phyloP scores from a whole-genome alignment of 163 green algal species.

The Prototheca wickerhamii region DNA sequence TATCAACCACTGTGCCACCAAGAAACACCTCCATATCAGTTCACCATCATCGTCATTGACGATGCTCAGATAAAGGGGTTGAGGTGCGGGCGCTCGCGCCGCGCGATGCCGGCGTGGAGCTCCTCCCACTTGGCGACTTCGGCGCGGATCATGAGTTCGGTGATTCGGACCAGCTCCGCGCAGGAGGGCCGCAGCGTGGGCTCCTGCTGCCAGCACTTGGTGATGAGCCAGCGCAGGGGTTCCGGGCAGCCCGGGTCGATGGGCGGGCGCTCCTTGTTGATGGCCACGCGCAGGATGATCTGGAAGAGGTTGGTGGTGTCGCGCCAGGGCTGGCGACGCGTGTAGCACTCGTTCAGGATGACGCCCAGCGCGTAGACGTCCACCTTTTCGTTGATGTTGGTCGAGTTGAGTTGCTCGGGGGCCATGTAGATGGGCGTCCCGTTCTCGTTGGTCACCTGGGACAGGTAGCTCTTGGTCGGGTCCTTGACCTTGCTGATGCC shows the following conservation, averaged over 20 bases:
- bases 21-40: too few relatives aligned
- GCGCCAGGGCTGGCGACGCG: conserved; percentile 50
- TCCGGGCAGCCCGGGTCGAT: conserved; percentile 49
- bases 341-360: conserved; percentile 71
- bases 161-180: conserved; percentile 44
- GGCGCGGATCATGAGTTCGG: conserved; percentile 32
- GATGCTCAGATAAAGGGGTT: too few relatives aligned
- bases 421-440: conserved; percentile 75
- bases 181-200: conserved; percentile 39
- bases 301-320: conserved; percentile 51
- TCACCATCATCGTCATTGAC: too few relatives aligned
- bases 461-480: conserved; percentile 46
- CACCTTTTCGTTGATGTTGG: conserved; percentile 63
- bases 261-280: conserved; percentile 53
- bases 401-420: conserved; percentile 70
- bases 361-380: conserved; percentile 73
- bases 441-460: conserved; percentile 38
- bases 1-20: too few relatives aligned
- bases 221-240: conserved; percentile 52
- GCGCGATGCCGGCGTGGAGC: neutral
- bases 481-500: conserved; percentile 67
- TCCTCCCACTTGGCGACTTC: neutral
- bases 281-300: conserved; percentile 49
- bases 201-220: conserved; percentile 59
- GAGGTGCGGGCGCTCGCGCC: too few relatives aligned